Evolutionary conservation across 352 stramenopile genomes (phyloP).

Genomic region (Pseudoperonospora humuli): DNA sequence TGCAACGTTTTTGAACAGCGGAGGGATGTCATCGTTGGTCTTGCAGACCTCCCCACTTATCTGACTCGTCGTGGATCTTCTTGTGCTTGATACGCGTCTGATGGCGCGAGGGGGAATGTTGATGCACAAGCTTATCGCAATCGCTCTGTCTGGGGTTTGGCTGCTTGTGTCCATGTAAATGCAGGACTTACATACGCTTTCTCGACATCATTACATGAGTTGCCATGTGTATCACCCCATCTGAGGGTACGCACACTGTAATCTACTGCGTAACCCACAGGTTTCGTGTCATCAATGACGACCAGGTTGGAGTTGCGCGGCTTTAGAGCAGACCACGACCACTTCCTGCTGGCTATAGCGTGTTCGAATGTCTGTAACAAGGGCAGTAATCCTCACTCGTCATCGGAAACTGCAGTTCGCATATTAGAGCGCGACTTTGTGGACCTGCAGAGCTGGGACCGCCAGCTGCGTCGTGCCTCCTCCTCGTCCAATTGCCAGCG

Average conservation of each 20-base stretch:
- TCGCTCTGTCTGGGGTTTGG: too few relatives aligned
- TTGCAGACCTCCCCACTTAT: too few relatives aligned
- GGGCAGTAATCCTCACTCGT: neutral
- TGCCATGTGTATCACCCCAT: too few relatives aligned
- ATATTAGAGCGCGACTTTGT: constrained; percentile 31
- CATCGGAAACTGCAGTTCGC: neutral
- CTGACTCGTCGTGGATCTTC: too few relatives aligned
- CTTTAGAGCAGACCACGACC: constrained; percentile 23
- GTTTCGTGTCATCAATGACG: neutral
- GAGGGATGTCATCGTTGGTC: too few relatives aligned
- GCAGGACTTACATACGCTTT: too few relatives aligned
- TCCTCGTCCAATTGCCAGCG: constrained; percentile 13
- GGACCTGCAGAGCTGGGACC: constrained; percentile 40
- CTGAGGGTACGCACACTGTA: constrained; percentile 7
- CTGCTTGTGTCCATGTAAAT: too few relatives aligned
- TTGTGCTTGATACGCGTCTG: too few relatives aligned
- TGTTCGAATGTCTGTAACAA: neutral
- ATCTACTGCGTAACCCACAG: constrained; percentile 13
- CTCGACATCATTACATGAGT: too few relatives aligned
- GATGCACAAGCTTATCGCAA: too few relatives aligned
- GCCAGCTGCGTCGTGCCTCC: constrained; percentile 15
- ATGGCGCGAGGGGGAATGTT: too few relatives aligned
- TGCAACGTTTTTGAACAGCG: too few relatives aligned
- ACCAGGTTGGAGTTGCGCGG: constrained; percentile 26
- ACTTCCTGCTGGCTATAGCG: constrained; percentile 23